A percentile compares a stretch with the other conserved stretches of the same genome.
Evolutionary conservation across 139 green algal species (phyloP).

Genomic region (Ulvella scutata): DNA sequence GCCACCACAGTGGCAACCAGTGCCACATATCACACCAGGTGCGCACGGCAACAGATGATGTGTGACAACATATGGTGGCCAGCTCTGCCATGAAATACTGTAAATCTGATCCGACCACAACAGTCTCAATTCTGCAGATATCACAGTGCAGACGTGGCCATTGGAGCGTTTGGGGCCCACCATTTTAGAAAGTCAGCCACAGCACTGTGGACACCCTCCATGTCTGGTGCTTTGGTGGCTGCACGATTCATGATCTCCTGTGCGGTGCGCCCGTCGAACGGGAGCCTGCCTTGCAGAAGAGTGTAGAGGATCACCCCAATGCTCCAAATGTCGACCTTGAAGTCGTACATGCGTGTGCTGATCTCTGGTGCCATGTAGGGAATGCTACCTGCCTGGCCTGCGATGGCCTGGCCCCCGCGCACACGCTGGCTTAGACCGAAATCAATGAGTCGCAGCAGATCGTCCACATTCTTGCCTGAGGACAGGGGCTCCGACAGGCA

Average conservation of each 20-base stretch:
- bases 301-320: constrained; percentile 2
- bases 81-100: no score
- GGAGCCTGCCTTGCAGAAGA: background rate
- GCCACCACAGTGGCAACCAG: no score
- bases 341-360: background rate
- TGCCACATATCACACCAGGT: no score
- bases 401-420: background rate
- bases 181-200: background rate
- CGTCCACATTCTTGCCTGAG: background rate
- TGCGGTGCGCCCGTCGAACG: background rate
- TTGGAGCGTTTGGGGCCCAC: background rate
- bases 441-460: background rate
- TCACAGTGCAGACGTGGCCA: no score
- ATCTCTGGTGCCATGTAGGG: constrained; percentile 3
- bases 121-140: no score
- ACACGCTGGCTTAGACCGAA: background rate
- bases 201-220: background rate
- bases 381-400: background rate
- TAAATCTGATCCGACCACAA: no score
- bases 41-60: no score
- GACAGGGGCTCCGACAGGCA: background rate
- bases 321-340: constrained; percentile 3
- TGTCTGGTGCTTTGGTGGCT: background rate
- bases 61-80: no score
- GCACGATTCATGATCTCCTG: constrained; percentile 2